Evolutionary conservation across 495 filamentous ascomycete genomes (phyloP).

Genomic region (Staphylotrichum tortipilum): DNA sequence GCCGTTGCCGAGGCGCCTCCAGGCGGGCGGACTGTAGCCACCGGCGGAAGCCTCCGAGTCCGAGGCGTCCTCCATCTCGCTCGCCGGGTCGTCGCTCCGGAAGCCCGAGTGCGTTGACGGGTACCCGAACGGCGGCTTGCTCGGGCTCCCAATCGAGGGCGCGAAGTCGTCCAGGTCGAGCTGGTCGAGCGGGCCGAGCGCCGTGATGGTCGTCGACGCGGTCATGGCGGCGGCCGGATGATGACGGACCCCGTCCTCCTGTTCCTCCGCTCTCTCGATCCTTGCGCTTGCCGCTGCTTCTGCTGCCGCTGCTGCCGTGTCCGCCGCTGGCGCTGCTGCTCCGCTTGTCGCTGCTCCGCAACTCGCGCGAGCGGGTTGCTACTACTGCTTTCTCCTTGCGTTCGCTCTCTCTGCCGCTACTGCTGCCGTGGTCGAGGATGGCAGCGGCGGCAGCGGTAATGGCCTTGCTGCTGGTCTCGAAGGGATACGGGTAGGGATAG

Average conservation of each 20-base stretch:
- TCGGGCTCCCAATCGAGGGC: constrained; percentile 29
- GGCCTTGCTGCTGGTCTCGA: neutral
- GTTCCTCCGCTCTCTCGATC: constrained; percentile 11
- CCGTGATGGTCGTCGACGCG: constrained; percentile 40
- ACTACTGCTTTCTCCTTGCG: neutral
- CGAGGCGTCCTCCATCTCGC: constrained; percentile 30
- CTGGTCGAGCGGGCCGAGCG: constrained; percentile 52
- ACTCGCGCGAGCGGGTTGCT: constrained; percentile 4
- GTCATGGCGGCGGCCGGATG: constrained; percentile 12
- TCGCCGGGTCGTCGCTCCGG: constrained; percentile 48
- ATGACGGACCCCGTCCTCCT: neutral
- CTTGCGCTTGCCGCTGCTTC: constrained; percentile 11
- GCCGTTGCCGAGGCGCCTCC: constrained; percentile 45
- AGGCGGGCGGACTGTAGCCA: constrained; percentile 49
- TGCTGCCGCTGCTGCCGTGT: constrained; percentile 5
- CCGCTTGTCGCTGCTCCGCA: constrained; percentile 6
- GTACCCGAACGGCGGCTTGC: constrained; percentile 45
- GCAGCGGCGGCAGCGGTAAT: too few relatives aligned
- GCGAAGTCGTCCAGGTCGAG: constrained; percentile 76
- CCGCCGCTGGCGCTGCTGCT: constrained; percentile 4
- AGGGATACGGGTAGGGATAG: constrained; percentile 7
- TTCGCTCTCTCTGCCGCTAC: neutral
- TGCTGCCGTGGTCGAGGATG: neutral
- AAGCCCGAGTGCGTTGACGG: constrained; percentile 73
- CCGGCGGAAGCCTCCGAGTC: constrained; percentile 35